Conservation (phyloP, 2,329 filamentous ascomycete genomes). For the Lojkania enalia region DNA sequence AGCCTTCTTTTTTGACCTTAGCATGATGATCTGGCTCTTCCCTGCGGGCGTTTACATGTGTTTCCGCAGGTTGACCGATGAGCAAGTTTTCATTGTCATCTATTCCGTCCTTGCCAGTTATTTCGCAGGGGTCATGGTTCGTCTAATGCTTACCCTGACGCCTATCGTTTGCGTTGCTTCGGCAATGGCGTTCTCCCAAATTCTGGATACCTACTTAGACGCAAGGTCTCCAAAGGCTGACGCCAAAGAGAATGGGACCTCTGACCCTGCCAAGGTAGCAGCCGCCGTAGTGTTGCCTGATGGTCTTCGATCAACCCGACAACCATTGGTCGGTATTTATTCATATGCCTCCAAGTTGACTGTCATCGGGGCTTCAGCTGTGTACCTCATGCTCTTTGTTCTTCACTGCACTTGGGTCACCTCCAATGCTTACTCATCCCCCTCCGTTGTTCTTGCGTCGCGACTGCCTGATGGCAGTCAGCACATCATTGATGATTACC, state of each 20-base stretch:
- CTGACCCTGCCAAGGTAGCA: conserved; percentile 44
- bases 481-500: conserved; percentile 98
- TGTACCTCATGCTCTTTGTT: conserved; percentile 91
- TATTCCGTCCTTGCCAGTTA: conserved; percentile 97
- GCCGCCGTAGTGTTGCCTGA: conserved; percentile 55
- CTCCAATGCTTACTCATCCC: conserved; percentile 97
- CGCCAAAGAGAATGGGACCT: conserved; percentile 49
- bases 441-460: conserved; percentile 93
- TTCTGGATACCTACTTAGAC: conserved; percentile 84
- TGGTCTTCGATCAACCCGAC: conserved; percentile 70
- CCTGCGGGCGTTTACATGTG: conserved; percentile 97
- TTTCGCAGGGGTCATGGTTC: conserved; percentile 99
- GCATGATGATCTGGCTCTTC: conserved; percentile 98
- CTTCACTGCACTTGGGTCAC: conserved; percentile 99
- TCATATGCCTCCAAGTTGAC: conserved; percentile 75
- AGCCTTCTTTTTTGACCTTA: conserved; percentile 98
- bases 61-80: conserved; percentile 90
- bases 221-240: conserved; percentile 62
- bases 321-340: conserved; percentile 82
- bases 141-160: conserved; percentile 95
- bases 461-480: conserved; percentile 91
- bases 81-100: conserved; percentile 97
- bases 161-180: conserved; percentile 95
- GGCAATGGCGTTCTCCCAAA: conserved; percentile 82
- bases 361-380: conserved; percentile 71